Evolutionary conservation across 305 asterid genomes (phyloP).

Genomic region (Fraxinus platypoda): DNA sequence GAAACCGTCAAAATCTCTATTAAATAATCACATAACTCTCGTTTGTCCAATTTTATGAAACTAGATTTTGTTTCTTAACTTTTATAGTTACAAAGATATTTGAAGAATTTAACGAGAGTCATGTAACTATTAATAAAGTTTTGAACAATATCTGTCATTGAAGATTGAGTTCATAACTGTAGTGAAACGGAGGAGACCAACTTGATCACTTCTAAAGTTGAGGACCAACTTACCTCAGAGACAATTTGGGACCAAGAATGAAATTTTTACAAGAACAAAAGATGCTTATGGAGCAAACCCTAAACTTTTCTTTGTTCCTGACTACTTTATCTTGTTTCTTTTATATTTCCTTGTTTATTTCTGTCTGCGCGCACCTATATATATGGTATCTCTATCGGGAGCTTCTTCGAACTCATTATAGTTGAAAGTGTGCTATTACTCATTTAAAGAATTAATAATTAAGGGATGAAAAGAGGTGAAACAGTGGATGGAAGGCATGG

Average conservation of each 20-base stretch:
- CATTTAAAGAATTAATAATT: background rate
- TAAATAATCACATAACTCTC: background rate
- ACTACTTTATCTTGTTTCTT: background rate
- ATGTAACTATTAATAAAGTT: background rate
- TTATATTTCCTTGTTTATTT: background rate
- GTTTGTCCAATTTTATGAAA: background rate
- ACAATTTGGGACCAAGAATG: background rate
- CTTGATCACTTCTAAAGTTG: background rate
- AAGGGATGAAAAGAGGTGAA: background rate
- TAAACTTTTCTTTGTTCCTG: background rate
- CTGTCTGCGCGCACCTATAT: background rate
- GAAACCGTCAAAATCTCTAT: background rate
- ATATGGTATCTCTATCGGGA: background rate
- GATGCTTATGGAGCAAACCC: background rate
- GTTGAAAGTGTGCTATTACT: background rate
- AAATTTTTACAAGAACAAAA: background rate
- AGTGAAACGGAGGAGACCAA: background rate
- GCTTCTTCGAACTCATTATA: background rate
- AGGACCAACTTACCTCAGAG: background rate
- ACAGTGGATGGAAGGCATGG: slow-evolving; percentile 54
- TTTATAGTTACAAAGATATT: background rate
- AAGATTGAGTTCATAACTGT: background rate
- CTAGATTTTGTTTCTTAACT: background rate
- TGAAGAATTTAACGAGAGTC: background rate
- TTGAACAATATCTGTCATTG: background rate